Percentiles rank a stretch among this genome's conserved stretches.
phyloP scores from a whole-genome alignment of 2,329 filamentous ascomycete genomes.

The Diaporthe nobilis region DNA sequence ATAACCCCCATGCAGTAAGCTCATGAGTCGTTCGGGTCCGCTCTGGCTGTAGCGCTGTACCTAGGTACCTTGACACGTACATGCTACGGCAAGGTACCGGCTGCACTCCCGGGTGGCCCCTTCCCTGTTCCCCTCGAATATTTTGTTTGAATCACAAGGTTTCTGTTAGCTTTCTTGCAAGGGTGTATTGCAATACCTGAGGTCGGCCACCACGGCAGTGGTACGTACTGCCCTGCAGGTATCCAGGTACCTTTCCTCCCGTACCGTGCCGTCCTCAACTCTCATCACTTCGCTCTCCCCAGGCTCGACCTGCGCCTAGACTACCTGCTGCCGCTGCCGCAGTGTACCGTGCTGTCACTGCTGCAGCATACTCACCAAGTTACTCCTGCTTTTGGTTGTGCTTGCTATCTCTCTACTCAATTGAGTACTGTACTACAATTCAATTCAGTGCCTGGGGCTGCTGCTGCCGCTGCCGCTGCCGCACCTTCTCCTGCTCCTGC shows the following conservation, averaged over 20 bases:
- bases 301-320: neutral
- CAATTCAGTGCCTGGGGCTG: neutral
- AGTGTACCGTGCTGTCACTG: neutral
- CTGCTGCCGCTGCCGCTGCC: conserved; percentile 21
- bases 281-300: conserved; percentile 4
- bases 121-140: conserved; percentile 28
- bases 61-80: neutral
- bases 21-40: conserved; percentile 30
- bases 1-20: conserved; percentile 17
- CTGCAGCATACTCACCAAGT: neutral
- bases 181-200: conserved; percentile 32
- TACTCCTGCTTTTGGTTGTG: neutral
- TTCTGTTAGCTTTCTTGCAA: conserved; percentile 28
- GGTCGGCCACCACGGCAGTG: neutral
- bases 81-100: conserved; percentile 26
- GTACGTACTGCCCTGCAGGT: neutral
- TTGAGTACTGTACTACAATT: neutral
- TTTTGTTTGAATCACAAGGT: conserved; percentile 39
- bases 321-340: neutral
- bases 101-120: conserved; percentile 8
- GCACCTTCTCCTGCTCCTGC: neutral
- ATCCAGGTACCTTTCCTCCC: neutral
- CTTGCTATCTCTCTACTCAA: neutral
- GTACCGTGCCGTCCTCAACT: neutral
- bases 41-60: neutral